phyloP scores from a whole-genome alignment of 176 grass and related monocot genomes.

The Triticum aestivum region DNA sequence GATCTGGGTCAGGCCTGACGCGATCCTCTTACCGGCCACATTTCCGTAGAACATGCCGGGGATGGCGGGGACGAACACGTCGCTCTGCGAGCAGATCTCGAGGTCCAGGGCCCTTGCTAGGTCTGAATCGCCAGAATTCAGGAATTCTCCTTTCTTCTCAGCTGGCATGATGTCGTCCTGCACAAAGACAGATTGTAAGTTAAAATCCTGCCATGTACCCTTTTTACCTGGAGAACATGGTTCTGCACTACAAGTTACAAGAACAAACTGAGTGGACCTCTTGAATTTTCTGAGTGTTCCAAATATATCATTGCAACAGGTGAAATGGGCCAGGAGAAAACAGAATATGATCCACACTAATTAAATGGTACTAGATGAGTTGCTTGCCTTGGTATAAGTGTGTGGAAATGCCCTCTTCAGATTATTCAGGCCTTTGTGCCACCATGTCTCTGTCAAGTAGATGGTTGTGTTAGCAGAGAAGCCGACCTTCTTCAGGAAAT shows the following conservation, averaged over 20 bases:
- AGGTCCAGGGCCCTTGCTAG: constrained; percentile 78
- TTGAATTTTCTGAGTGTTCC: background rate
- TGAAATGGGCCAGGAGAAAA: background rate
- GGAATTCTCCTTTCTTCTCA: constrained; percentile 67
- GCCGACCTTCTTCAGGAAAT: constrained; percentile 66
- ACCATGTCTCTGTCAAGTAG: constrained; percentile 81
- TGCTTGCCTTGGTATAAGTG: constrained; percentile 83
- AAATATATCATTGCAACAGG: too few relatives aligned
- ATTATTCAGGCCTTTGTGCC: constrained; percentile 61
- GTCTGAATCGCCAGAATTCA: constrained; percentile 57
- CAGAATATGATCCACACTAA: background rate
- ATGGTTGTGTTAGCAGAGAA: constrained; percentile 62
- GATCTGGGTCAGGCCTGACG: constrained; percentile 58
- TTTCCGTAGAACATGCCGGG: constrained; percentile 84
- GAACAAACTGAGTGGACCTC: background rate
- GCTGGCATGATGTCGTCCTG: constrained; percentile 83
- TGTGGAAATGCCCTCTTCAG: constrained; percentile 68
- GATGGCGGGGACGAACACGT: constrained; percentile 73
- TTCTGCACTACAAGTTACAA: too few relatives aligned
- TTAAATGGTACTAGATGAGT: background rate
- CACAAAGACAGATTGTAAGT: background rate
- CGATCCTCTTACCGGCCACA: constrained; percentile 72
- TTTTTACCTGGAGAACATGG: background rate
- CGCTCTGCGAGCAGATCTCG: constrained; percentile 69
- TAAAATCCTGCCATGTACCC: background rate